These are phyloP conservation scores for Quercus tomentella DNA, from an alignment of 331 rosid species.

Conservation along the genomic window DNA sequence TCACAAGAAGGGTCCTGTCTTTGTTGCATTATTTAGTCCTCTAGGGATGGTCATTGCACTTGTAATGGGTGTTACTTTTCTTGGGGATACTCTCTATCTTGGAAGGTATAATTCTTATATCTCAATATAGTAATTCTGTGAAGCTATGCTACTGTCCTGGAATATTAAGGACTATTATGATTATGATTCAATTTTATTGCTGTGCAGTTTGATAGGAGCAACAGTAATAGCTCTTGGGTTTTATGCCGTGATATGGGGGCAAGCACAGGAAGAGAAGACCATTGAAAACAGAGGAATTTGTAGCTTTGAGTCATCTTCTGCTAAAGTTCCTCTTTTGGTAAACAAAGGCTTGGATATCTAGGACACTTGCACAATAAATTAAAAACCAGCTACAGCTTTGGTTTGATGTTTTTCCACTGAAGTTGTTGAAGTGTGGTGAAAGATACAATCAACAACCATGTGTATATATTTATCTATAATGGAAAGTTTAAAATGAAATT, in stretches of 20 bases:
- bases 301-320: constrained; percentile 6
- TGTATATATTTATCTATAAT: no score
- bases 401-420: no score
- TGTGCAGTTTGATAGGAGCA: constrained; percentile 36
- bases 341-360: constrained; percentile 1
- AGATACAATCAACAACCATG: no score
- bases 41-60: constrained; percentile 20
- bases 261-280: constrained; percentile 18
- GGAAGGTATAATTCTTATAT: constrained; percentile 1
- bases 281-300: not conserved
- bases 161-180: not conserved
- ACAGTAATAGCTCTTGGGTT: constrained; percentile 34
- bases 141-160: not conserved
- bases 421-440: no score
- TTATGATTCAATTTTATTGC: not conserved
- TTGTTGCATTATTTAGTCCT: constrained; percentile 25
- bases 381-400: not conserved
- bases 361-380: not conserved
- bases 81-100: constrained; percentile 25
- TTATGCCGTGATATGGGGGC: constrained; percentile 40
- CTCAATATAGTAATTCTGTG: not conserved
- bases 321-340: constrained; percentile 15
- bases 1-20: constrained; percentile 26
- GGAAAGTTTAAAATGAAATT: no score
- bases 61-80: constrained; percentile 16